Evolutionary conservation across 2,329 filamentous ascomycete species (phyloP).

Genomic region (Penicillium expansum): DNA sequence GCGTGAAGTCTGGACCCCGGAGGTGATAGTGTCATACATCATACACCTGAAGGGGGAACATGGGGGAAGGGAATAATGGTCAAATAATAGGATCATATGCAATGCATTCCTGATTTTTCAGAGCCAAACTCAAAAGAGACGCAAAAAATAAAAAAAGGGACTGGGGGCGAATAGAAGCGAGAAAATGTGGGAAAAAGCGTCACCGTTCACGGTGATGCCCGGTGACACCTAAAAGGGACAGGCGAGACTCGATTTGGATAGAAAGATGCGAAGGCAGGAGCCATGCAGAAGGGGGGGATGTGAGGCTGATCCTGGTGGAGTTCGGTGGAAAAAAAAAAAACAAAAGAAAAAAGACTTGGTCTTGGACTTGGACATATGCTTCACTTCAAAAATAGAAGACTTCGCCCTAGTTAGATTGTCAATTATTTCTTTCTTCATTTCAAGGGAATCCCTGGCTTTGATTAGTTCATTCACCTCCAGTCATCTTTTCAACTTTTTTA

Average conservation of each 20-base stretch:
- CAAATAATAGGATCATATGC: constrained; percentile 2
- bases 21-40: constrained; percentile 19
- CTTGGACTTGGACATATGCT: neutral
- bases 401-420: constrained; percentile 18
- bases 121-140: neutral
- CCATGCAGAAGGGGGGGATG: neutral
- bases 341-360: neutral
- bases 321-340: neutral
- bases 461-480: constrained; percentile 6
- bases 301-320: neutral
- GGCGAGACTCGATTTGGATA: neutral
- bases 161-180: neutral
- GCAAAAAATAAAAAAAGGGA: neutral
- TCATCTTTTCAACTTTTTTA: constrained; percentile 20
- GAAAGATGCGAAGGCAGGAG: neutral
- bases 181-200: neutral
- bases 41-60: neutral
- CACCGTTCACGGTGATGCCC: neutral
- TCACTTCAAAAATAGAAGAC: constrained; percentile 4
- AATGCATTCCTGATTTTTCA: constrained; percentile 1
- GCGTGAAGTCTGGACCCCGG: constrained; percentile 2
- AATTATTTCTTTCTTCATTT: constrained; percentile 6
- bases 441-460: neutral
- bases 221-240: constrained; percentile 1
- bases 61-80: neutral